Evolutionary conservation across 192 early-diverging fungal genomes (phyloP).

Genomic region (Coemansia sp.): DNA sequence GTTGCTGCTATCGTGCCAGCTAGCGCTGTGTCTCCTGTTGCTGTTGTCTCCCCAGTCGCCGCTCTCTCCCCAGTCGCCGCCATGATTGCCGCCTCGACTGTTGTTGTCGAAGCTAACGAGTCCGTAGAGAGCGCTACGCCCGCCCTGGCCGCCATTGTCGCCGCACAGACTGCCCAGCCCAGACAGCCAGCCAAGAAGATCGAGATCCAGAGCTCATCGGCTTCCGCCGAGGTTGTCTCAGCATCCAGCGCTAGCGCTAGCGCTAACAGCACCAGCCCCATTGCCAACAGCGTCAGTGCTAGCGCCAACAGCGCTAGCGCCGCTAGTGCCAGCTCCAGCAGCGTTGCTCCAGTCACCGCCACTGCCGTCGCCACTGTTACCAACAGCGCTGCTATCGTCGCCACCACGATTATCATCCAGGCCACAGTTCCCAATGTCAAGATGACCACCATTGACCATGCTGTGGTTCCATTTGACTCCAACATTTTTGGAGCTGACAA

Average conservation of each 20-base stretch:
- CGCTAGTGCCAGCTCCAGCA: neutral
- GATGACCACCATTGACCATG: conserved; percentile 47
- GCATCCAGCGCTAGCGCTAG: neutral
- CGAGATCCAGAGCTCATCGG: conserved; percentile 1
- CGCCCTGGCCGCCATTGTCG: conserved; percentile 32
- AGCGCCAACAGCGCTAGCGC: neutral
- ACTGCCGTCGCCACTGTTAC: conserved; percentile 1
- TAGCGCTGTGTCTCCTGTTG: neutral
- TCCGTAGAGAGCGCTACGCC: neutral
- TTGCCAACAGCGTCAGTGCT: neutral
- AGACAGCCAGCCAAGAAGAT: conserved; percentile 1
- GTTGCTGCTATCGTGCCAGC: neutral
- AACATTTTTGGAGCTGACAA: conserved; percentile 38
- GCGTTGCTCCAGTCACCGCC: conserved; percentile 2
- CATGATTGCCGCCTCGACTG: neutral
- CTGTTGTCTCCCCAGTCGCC: neutral
- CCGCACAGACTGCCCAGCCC: conserved; percentile 25
- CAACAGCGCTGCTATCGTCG: neutral
- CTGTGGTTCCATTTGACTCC: conserved; percentile 43
- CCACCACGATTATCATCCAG: conserved; percentile 16
- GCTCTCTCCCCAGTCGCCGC: neutral
- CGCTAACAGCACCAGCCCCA: neutral
- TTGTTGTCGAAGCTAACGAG: neutral
- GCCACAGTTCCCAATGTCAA: conserved; percentile 19
- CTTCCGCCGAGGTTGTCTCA: neutral